Evolutionary conservation across 495 filamentous ascomycete genomes (phyloP).

Genomic region (Immersiella caudata): DNA sequence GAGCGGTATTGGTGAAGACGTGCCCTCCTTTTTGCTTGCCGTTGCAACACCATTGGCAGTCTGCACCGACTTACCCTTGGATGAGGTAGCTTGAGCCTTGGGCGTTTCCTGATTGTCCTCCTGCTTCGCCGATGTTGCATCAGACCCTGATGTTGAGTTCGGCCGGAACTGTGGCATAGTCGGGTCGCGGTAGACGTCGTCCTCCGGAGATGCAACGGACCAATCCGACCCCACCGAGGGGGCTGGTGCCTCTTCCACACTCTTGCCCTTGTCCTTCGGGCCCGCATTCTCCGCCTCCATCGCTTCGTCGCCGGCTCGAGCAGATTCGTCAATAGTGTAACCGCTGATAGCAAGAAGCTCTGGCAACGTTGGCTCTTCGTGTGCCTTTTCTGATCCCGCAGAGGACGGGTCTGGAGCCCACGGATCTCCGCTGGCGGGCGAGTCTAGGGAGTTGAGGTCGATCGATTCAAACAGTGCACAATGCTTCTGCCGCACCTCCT

Average conservation of each 20-base stretch:
- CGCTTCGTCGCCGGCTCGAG: neutral
- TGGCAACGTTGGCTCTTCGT: slow-evolving; percentile 44
- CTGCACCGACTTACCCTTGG: slow-evolving; percentile 1
- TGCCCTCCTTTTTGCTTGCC: slow-evolving; percentile 39
- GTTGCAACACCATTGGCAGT: neutral
- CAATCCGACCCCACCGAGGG: neutral
- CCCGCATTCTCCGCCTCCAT: neutral
- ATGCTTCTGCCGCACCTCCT: slow-evolving; percentile 61
- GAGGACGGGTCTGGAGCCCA: neutral
- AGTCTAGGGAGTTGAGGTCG: slow-evolving; percentile 46
- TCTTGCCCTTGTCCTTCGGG: neutral
- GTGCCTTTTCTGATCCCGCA: slow-evolving; percentile 19
- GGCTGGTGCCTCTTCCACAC: neutral
- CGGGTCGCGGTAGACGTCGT: slow-evolving; percentile 55
- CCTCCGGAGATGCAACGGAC: neutral
- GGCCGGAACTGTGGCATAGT: slow-evolving; percentile 70
- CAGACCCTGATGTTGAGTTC: slow-evolving; percentile 23
- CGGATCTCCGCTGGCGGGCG: slow-evolving; percentile 21
- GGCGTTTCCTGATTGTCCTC: neutral
- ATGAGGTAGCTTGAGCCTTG: neutral
- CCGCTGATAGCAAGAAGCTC: slow-evolving; percentile 56
- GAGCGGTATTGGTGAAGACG: slow-evolving; percentile 36
- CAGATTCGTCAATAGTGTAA: slow-evolving; percentile 44
- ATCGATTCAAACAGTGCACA: slow-evolving; percentile 51
- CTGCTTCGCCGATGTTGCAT: neutral